A percentile compares a stretch with the other conserved stretches of the same genome.
phyloP scores from a whole-genome alignment of 352 stramenopile genomes.

The Thalassiosira ordinaria region DNA sequence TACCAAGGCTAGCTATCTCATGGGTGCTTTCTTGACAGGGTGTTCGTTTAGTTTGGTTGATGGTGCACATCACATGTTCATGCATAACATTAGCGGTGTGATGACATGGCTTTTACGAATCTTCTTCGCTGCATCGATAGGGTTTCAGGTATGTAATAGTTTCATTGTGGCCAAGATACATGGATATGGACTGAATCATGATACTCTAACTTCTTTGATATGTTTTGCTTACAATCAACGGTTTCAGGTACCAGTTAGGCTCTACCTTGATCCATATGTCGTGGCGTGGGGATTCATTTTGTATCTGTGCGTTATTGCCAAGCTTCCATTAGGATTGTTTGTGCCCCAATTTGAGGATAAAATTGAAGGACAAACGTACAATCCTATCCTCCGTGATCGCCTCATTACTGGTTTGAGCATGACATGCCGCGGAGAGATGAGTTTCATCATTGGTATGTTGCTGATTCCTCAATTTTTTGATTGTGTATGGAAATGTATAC shows the following conservation, averaged over 20 bases:
- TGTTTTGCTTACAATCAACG: not conserved
- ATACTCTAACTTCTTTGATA: not conserved
- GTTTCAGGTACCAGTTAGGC: too few relatives aligned
- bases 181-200: too few relatives aligned
- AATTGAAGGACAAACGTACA: constrained; percentile 35
- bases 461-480: too few relatives aligned
- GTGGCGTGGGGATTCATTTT: constrained; percentile 53
- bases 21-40: constrained; percentile 58
- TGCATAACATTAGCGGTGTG: constrained; percentile 41
- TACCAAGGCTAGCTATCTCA: constrained; percentile 52
- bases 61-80: constrained; percentile 47
- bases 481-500: too few relatives aligned
- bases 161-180: too few relatives aligned
- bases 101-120: constrained; percentile 63
- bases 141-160: constrained; percentile 54
- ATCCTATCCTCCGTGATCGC: constrained; percentile 54
- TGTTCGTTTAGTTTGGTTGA: constrained; percentile 54
- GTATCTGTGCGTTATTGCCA: constrained; percentile 54
- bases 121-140: constrained; percentile 72
- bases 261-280: constrained; percentile 47
- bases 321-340: constrained; percentile 50
- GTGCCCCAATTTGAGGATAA: constrained; percentile 39
- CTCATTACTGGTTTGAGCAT: constrained; percentile 57
- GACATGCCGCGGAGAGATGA: constrained; percentile 68
- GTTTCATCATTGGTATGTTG: constrained; percentile 73